Evolutionary conservation across 345 rosid genomes (phyloP).

Genomic region (Hevea brasiliensis): DNA sequence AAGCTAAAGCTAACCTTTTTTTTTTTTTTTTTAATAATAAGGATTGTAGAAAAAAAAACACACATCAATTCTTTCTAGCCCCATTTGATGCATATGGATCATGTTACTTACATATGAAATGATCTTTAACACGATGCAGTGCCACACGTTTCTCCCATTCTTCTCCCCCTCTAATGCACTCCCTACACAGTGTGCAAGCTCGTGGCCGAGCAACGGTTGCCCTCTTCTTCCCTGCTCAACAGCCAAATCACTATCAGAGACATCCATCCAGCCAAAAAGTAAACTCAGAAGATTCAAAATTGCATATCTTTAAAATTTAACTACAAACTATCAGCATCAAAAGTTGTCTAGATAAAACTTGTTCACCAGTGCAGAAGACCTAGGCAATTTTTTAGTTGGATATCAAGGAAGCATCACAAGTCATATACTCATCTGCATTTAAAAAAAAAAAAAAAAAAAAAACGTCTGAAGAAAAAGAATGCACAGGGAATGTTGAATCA

Average conservation of each 20-base stretch:
- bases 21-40: no score
- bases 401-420: background rate
- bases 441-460: no score
- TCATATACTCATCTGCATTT: no score
- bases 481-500: background rate
- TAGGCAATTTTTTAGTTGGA: background rate
- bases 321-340: background rate
- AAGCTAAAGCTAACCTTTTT: background rate
- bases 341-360: background rate
- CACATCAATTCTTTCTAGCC: no score
- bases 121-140: conserved; percentile 67
- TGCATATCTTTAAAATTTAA: background rate
- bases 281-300: background rate
- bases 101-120: conserved; percentile 71
- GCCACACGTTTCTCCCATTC: conserved; percentile 60
- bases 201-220: conserved; percentile 80
- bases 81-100: background rate
- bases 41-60: background rate
- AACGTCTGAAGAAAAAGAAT: background rate
- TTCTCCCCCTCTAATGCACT: conserved; percentile 68
- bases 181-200: conserved; percentile 83
- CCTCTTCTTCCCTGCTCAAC: conserved; percentile 61
- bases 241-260: conserved; percentile 6
- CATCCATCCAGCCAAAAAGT: background rate
- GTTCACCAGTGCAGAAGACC: background rate